Evolutionary conservation across 148 eudicot species (phyloP).

Genomic region (Gaultheria prostrata): DNA sequence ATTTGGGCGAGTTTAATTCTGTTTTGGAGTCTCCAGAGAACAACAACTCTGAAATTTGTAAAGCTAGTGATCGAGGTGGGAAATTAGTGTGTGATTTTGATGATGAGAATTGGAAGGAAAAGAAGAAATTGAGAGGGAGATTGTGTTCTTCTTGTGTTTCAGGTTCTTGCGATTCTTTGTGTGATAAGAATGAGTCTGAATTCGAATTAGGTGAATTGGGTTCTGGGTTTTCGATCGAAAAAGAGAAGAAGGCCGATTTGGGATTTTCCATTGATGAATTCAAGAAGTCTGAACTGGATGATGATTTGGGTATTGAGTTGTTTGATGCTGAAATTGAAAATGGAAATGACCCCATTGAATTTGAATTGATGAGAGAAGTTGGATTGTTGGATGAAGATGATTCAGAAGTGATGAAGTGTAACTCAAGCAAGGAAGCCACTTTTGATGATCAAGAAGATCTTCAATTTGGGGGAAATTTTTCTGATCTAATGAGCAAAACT

Average conservation of each 20-base stretch:
- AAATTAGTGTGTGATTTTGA: background rate
- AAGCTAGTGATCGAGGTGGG: background rate
- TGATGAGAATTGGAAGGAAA: slow-evolving; percentile 10
- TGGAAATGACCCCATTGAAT: slow-evolving; percentile 6
- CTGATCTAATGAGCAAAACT: background rate
- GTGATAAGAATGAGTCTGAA: slow-evolving; percentile 15
- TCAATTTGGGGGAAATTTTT: background rate
- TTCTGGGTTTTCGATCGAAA: too few species aligned
- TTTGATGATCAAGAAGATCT: slow-evolving; percentile 17
- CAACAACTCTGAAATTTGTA: slow-evolving; percentile 18
- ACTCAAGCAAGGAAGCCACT: slow-evolving; percentile 11
- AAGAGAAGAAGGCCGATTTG: background rate
- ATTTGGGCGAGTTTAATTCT: slow-evolving; percentile 20
- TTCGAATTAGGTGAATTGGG: background rate
- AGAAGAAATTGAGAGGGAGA: background rate
- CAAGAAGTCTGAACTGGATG: slow-evolving; percentile 4
- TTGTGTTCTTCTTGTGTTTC: slow-evolving; percentile 23
- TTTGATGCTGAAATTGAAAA: slow-evolving; percentile 18
- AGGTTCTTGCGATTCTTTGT: slow-evolving; percentile 19
- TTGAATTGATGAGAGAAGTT: slow-evolving; percentile 2
- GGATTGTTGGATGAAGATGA: slow-evolving; percentile 15
- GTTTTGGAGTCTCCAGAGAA: slow-evolving; percentile 13
- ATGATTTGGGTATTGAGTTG: slow-evolving; percentile 15
- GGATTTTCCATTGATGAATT: background rate
- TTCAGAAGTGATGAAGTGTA: slow-evolving; percentile 7